Conservation (phyloP, 1,139 yeast species). For the Geotrichum reessii region DNA sequence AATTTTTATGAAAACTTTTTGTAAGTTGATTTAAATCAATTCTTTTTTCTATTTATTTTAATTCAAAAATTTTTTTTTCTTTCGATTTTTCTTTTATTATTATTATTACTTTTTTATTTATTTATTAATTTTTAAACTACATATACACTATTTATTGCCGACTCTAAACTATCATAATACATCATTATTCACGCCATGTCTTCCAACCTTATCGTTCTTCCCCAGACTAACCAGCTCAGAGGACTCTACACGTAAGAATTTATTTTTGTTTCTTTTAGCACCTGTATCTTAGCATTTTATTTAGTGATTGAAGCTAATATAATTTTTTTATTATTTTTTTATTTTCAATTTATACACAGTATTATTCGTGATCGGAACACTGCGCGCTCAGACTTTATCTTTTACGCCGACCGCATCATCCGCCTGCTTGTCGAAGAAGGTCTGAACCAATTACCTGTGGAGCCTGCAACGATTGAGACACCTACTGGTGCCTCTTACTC, state of each 20-base stretch:
- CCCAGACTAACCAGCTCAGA: slow-evolving; percentile 82
- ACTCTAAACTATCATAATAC: neutral
- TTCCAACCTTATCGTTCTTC: slow-evolving; percentile 41
- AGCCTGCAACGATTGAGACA: slow-evolving; percentile 58
- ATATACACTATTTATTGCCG: neutral
- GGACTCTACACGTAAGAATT: slow-evolving; percentile 65
- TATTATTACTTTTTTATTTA: neutral
- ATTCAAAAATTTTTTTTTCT: neutral
- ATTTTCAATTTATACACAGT: slow-evolving; percentile 23
- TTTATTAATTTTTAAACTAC: neutral
- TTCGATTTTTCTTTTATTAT: neutral
- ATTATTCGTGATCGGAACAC: slow-evolving; percentile 80
- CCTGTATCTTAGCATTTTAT: too few relatives aligned
- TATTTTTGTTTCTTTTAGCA: too few relatives aligned
- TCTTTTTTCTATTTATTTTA: neutral
- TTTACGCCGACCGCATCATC: slow-evolving; percentile 90
- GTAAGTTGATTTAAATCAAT: neutral
- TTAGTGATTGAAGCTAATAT: too few relatives aligned
- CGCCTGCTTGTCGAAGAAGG: slow-evolving; percentile 92
- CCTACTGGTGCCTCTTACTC: slow-evolving; percentile 67
- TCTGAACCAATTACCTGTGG: slow-evolving; percentile 83
- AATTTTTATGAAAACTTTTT: neutral
- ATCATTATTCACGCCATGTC: slow-evolving; percentile 3
- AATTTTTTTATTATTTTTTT: neutral
- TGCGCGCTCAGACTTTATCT: slow-evolving; percentile 83